Base-by-base conservation (phyloP, 192 early-diverging fungal genomes). In the Paraglomus occultum region DNA sequence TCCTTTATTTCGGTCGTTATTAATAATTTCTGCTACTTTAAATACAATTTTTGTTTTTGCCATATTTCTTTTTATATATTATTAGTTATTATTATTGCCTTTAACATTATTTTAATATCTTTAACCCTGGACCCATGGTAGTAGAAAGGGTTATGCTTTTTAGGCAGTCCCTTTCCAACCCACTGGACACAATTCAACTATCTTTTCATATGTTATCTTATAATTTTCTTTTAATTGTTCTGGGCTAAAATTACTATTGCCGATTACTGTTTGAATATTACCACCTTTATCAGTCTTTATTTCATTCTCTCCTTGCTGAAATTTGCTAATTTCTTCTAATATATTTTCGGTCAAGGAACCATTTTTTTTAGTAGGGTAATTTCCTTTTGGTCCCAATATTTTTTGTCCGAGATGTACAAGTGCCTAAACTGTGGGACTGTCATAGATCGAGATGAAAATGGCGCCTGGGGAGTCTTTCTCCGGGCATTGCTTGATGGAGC, bases 381-480 rank as follows among this genome's bases (percentile, higher is more conserved):
- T n/a, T n/a, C n/a, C 6, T 38, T 75, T 74, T 2, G 38, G 61
- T 42, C 5, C 0, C 44, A 46, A 23, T 74, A 12, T 78, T 67
- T 46, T 77, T 23, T 60, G 2, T 23, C 31, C 10, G 72, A 69
- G n/a, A n/a, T n/a, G n/a, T n/a, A n/a, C n/a, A n/a, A n/a, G n/a
- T n/a, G n/a, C n/a, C n/a, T n/a, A n/a, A n/a, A n/a, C n/a, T n/a
- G n/a, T n/a, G n/a, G n/a, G n/a, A n/a, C n/a, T n/a, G n/a, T n/a
- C n/a, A n/a, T n/a, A n/a, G n/a, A n/a, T n/a, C n/a, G n/a, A n/a
- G n/a, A n/a, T n/a, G n/a, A n/a, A n/a, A n/a, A n/a, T n/a, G n/a
- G n/a, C n/a, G n/a, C n/a, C n/a, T n/a, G n/a, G n/a, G n/a, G n/a
- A n/a, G n/a, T n/a, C n/a, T n/a, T n/a, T n/a, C n/a, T n/a, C n/a